Evolutionary conservation across 805 yeast species (phyloP), one percentile per base, ranked within the genome.

Genomic region (Hermanozyma aechmeae): DNA sequence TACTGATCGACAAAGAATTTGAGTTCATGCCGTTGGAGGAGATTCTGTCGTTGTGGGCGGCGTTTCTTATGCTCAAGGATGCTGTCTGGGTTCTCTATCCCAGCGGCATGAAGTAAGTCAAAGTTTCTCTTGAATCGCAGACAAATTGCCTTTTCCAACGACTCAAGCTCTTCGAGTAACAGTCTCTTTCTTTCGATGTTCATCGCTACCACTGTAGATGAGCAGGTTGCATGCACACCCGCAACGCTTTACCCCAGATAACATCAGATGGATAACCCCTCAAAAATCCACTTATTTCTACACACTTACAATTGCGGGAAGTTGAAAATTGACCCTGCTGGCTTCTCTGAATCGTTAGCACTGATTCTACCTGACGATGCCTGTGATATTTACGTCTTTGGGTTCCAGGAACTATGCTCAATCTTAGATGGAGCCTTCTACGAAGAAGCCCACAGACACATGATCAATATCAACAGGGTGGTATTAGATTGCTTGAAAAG

Each of bases 21-120:
- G 6, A 81, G 62, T 47, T 86, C 95, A 50, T 78, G 83, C 42
- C 77, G 76, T 40, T 79, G 87, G 13, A 72, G 34, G 1, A 73
- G 38, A 0, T 75, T 58, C 33, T n/a, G n/a, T 78, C 78, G 36
- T 71, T 63, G 12, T 51, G 53, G 1, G 76, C 56, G 37, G 73
- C 53, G 30, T 63, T 61, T 4, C 38, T 31, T 55, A 55, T 23
- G 34, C 12, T 32, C 34, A 24, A 37, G 23, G 16, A 38, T 22
- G 27, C 33, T 24, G 32, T 40, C 43, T 11, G 25, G 17, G 11
- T 17, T 30, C 7, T 19, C 22, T 4, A 41, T 23, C 5, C 20
- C 9, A 5, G 46, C 33, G 4, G 28, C 36, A 2, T 47, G 65
- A 23, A 70, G 62, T 2, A 82, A 34, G 12, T 56, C 61, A 0